Evolutionary conservation across 2,329 filamentous ascomycete genomes (phyloP).

Genomic region (Diplodia seriata): DNA sequence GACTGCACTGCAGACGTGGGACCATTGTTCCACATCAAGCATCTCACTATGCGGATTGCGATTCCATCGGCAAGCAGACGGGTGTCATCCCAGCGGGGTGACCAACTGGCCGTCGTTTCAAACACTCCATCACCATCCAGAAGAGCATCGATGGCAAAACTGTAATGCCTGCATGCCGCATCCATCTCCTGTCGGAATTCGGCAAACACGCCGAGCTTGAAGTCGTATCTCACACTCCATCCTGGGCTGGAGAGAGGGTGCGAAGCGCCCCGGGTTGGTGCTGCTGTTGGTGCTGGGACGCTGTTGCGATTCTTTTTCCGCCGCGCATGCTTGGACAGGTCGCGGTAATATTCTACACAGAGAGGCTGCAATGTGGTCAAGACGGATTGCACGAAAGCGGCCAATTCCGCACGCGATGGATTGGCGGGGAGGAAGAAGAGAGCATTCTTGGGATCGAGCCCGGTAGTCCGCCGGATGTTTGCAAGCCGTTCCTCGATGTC

Average conservation of each 20-base stretch:
- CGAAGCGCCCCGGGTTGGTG: slow-evolving; percentile 82
- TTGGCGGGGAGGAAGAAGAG: slow-evolving; percentile 83
- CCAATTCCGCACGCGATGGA: slow-evolving; percentile 73
- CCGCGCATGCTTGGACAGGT: slow-evolving; percentile 88
- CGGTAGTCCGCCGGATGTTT: slow-evolving; percentile 78
- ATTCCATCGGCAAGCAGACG: slow-evolving; percentile 83
- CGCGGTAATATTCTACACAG: slow-evolving; percentile 88
- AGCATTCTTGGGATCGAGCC: slow-evolving; percentile 78
- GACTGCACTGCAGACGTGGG: slow-evolving; percentile 79
- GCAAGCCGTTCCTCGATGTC: slow-evolving; percentile 78
- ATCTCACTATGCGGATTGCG: slow-evolving; percentile 80
- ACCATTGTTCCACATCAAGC: slow-evolving; percentile 79
- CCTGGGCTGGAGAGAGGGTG: slow-evolving; percentile 83
- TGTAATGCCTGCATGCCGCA: slow-evolving; percentile 81
- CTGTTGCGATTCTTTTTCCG: slow-evolving; percentile 84
- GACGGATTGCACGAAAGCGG: slow-evolving; percentile 75
- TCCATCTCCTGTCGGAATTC: slow-evolving; percentile 96
- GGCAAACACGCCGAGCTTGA: slow-evolving; percentile 88
- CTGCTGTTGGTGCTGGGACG: slow-evolving; percentile 80
- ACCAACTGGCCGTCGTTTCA: slow-evolving; percentile 89
- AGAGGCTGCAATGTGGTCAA: slow-evolving; percentile 75
- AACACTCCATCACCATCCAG: slow-evolving; percentile 80
- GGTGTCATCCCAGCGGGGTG: slow-evolving; percentile 89
- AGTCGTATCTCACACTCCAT: slow-evolving; percentile 94
- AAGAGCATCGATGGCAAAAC: slow-evolving; percentile 83